phyloP scores from a whole-genome alignment of 73 alveolate genomes.

The Tetrahymena borealis region DNA sequence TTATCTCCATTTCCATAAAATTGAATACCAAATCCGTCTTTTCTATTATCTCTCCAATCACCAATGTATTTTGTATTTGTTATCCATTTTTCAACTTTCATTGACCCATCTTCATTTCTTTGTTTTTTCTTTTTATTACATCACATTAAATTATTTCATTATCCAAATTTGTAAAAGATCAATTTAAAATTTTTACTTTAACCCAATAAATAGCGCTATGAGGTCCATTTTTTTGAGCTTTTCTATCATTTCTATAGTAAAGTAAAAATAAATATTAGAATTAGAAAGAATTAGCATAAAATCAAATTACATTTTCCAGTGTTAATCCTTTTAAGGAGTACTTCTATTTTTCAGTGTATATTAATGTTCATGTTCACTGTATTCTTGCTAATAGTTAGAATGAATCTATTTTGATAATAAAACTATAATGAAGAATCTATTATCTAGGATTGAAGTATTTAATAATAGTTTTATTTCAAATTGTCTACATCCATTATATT shows the following conservation, averaged over 20 bases:
- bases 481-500: no score
- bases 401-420: not conserved
- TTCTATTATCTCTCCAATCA: constrained; percentile 80
- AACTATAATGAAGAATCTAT: not conserved
- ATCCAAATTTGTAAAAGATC: no score
- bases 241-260: constrained; percentile 46
- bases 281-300: not conserved
- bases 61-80: constrained; percentile 71
- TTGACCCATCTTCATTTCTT: constrained; percentile 84
- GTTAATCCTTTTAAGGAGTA: not conserved
- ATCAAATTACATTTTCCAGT: not conserved
- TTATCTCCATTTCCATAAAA: constrained; percentile 76
- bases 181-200: constrained; percentile 40
- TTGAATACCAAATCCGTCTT: constrained; percentile 84
- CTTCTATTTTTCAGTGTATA: not conserved
- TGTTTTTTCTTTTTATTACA: constrained; percentile 45
- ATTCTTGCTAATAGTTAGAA: not conserved
- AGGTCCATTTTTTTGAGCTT: constrained; percentile 93
- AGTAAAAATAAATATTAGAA: not conserved
- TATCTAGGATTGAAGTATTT: not conserved
- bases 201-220: constrained; percentile 94
- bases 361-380: not conserved
- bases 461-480: no score
- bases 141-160: not conserved
- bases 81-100: constrained; percentile 85